Evolutionary conservation across 2,329 filamentous ascomycete species (phyloP).

Genomic region (Balansia obtecta): DNA sequence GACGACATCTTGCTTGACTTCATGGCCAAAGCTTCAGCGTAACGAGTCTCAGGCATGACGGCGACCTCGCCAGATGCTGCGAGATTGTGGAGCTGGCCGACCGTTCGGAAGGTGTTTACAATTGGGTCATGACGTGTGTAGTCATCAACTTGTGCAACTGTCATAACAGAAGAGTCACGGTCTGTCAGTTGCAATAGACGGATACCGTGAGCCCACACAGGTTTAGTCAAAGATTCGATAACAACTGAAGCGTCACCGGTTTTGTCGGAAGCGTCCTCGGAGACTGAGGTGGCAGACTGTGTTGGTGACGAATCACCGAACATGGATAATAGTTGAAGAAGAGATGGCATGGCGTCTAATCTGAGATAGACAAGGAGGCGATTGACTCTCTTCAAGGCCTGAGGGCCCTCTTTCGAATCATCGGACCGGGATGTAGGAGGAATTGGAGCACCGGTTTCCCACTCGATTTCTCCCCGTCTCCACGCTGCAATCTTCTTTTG

Average conservation of each 20-base stretch:
- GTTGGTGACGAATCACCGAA: slow-evolving; percentile 40
- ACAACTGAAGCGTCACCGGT: slow-evolving; percentile 4
- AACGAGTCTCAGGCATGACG: slow-evolving; percentile 65
- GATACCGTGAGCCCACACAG: slow-evolving; percentile 66
- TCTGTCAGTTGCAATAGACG: slow-evolving; percentile 80
- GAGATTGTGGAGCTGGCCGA: slow-evolving; percentile 73
- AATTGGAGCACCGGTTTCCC: slow-evolving; percentile 36
- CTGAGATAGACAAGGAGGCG: slow-evolving; percentile 70
- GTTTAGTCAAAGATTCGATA: neutral
- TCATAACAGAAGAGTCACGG: slow-evolving; percentile 91
- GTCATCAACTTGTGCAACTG: slow-evolving; percentile 72
- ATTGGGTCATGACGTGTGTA: slow-evolving; percentile 65
- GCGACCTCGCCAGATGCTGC: slow-evolving; percentile 72
- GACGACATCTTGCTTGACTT: slow-evolving; percentile 58
- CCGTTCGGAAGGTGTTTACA: slow-evolving; percentile 81
- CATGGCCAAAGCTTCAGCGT: slow-evolving; percentile 61
- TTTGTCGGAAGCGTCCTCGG: slow-evolving; percentile 8
- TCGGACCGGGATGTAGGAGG: slow-evolving; percentile 7
- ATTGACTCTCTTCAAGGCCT: slow-evolving; percentile 28
- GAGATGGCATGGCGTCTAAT: slow-evolving; percentile 68
- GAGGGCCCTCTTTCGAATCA: slow-evolving; percentile 2
- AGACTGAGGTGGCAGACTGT: slow-evolving; percentile 2
- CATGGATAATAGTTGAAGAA: slow-evolving; percentile 73
- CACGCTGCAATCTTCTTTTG: slow-evolving; percentile 38
- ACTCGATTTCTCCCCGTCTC: slow-evolving; percentile 82